Evolutionary conservation across 148 eudicot species (phyloP).

Genomic region (Fagopyrum tataricum): DNA sequence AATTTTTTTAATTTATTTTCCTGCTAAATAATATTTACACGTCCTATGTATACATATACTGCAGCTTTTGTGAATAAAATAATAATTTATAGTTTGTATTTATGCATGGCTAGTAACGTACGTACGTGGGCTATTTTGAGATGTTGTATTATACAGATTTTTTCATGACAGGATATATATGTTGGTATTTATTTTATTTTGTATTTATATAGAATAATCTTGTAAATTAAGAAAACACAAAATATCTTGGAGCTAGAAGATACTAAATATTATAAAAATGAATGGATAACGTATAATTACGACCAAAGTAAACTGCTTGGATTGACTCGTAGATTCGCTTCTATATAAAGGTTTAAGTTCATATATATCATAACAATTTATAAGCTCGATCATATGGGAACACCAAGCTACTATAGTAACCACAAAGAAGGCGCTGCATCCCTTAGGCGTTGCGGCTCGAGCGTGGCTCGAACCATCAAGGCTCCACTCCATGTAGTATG

Average conservation of each 20-base stretch:
- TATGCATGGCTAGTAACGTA: not conserved
- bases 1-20: not conserved
- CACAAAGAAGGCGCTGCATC: not conserved
- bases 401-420: too few species aligned
- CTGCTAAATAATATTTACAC: not conserved
- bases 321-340: not conserved
- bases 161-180: too few species aligned
- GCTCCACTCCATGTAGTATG: conserved; percentile 49
- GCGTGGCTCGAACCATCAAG: conserved; percentile 29
- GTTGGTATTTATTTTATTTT: too few species aligned
- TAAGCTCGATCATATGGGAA: not conserved
- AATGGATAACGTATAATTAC: too few species aligned
- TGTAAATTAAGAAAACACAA: too few species aligned
- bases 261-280: too few species aligned
- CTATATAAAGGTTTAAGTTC: not conserved
- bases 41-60: not conserved
- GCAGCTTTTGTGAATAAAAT: too few species aligned
- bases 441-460: conserved; percentile 28
- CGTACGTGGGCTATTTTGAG: not conserved
- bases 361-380: not conserved
- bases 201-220: too few species aligned
- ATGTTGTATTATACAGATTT: too few species aligned
- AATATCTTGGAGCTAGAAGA: too few species aligned
- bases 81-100: too few species aligned
- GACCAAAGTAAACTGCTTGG: too few species aligned